Percentiles rank a stretch among this genome's conserved stretches.
Evolutionary conservation across 2,329 filamentous ascomycete species (phyloP).

Genomic region (Paecilomyces fulvus): DNA sequence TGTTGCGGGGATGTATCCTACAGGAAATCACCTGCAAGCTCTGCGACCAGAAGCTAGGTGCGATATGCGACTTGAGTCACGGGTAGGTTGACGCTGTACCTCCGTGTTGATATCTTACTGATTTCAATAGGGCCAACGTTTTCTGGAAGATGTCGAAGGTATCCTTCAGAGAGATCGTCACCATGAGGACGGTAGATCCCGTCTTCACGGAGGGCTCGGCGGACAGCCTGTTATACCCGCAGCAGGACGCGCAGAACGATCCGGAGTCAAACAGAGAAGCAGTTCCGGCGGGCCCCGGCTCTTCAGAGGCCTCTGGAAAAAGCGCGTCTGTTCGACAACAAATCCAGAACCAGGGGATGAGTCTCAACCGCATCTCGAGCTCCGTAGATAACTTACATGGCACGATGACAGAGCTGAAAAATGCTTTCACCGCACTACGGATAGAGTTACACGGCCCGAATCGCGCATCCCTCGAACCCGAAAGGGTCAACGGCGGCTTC

Average conservation of each 20-base stretch:
- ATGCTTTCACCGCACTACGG: constrained; percentile 29
- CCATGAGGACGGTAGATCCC: constrained; percentile 30
- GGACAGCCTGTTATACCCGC: constrained; percentile 18
- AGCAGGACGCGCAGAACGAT: constrained; percentile 13
- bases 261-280: background rate
- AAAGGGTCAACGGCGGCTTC: constrained; percentile 15
- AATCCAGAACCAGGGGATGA: constrained; percentile 28
- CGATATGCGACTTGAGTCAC: constrained; percentile 25
- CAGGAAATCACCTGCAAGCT: constrained; percentile 30
- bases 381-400: constrained; percentile 31
- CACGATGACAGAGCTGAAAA: constrained; percentile 32
- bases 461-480: constrained; percentile 13
- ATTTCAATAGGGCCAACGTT: constrained; percentile 22
- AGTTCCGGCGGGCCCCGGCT: constrained; percentile 5
- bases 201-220: constrained; percentile 25
- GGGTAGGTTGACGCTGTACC: constrained; percentile 19
- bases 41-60: constrained; percentile 30
- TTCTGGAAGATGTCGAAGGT: constrained; percentile 33
- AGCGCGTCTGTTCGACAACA: constrained; percentile 22
- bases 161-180: constrained; percentile 30
- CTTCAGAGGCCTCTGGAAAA: constrained; percentile 9
- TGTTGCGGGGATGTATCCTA: constrained; percentile 26
- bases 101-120: background rate
- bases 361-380: constrained; percentile 29
- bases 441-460: constrained; percentile 27